Base-by-base conservation (phyloP, 2,329 filamentous ascomycete genomes). In the Cryphonectria parasitica region DNA sequence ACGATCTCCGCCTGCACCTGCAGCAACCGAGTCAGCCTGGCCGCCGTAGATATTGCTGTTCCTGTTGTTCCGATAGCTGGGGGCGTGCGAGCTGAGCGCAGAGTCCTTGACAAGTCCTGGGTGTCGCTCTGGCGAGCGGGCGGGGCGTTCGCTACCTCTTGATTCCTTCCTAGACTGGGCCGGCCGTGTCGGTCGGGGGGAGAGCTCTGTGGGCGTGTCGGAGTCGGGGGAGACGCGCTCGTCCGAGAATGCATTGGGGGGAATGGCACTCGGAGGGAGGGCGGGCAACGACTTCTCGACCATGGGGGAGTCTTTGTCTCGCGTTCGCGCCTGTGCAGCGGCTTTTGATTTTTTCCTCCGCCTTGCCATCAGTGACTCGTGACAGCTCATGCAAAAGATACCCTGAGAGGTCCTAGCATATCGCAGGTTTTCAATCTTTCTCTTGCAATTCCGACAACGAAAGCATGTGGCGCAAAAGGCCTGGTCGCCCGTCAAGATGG, bases 301-400 rank as follows among this genome's bases (percentile, higher is more conserved):
- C 83, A 90, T 89, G 28, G 90, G 88, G 66, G 85, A 89, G 22
- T 91, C 89, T 78, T 91, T 90, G 74, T 90, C 89, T 76, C 88
- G 85, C 66, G 86, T 81, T 76, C 90, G 90, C 64, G 87, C 86
- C 72, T 87, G 85, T 0, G 87, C 85, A 58, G 87, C 85, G 67
- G 90, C 88, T 80, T 93, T 94, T 54, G 91, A 91, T 80, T 93
- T 94, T 83, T 98, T 98, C 77, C 94, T 89, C 74, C 95, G 88
- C 74, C 95, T 88, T 65, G 95, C 94, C 94, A 98, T 98, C 67
- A 99, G 83, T 39, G 94, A 96, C 82, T 99, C 96, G 79, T 99
- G 96, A 80, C 96, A 99, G 78, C 91, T 94, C 96, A 99, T 99
- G 83, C 96, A 99, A 79, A 99, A 98, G 76, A 99, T 99, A 72